Evolutionary conservation across 495 filamentous ascomycete genomes (phyloP), one percentile per base, ranked within the genome.

Genomic region (Filosporella fistucella): DNA sequence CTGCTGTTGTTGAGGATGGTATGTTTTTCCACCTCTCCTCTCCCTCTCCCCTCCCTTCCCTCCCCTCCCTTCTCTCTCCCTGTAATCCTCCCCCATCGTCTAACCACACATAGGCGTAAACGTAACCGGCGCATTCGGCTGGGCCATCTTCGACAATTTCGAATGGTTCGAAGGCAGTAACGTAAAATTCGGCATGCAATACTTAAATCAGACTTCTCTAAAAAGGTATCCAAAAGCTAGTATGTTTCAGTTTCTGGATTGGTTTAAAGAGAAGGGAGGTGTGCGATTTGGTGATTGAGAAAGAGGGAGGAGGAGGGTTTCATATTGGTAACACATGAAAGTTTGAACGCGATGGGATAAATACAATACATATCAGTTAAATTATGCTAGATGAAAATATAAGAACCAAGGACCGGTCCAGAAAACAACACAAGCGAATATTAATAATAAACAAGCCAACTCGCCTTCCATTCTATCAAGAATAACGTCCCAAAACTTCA

Each of bases 71-170:
- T 35, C 32, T 35, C 32, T 14, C 18, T 35, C 32, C 18, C 32
- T 6, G 4, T 30, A 30, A 8, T 30, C 28, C 8, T n/a, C 28
- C 8, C 8, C 28, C 28, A 30, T 30, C 28, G 28, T n/a, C n/a
- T n/a, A n/a, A n/a, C n/a, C n/a, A n/a, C n/a, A n/a, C 14, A 24
- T 4, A 49, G 47, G 48, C 2, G 59, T 71, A 14, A 69, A 69
- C 44, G 66, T 71, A 32, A 66, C 65, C 18, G 68, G 68, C 20
- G 66, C 63, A 8, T 70, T 68, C 44, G 56, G 59, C 13, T 71
- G 68, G 68, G 62, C 65, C 6, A 66, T 70, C 38, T 63, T 45
- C 39, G 63, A 65, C 42, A 72, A 71, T 44, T 68, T 72, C 44
- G 68, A 72, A 50, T 71, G 68, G 68, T 56, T 51, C 18, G 50